phyloP scores from a whole-genome alignment of 768 basidiomycete genomes.

The Dacryopinax spathularia region DNA sequence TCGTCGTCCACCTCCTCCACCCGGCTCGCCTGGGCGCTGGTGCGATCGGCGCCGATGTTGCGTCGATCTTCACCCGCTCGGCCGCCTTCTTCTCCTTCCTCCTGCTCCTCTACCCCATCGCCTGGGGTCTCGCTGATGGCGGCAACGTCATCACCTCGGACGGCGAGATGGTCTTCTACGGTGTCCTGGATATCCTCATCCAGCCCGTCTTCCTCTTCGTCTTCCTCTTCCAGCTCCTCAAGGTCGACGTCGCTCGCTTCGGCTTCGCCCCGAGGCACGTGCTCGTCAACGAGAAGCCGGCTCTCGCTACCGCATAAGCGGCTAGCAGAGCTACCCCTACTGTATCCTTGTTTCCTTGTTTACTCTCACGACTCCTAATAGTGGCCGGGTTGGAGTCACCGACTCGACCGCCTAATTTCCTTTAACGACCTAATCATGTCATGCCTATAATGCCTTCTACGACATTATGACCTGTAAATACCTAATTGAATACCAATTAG shows the following conservation, averaged over 20 bases:
- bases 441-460: too few relatives aligned
- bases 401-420: too few relatives aligned
- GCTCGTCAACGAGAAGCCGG: neutral
- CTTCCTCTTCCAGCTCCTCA: slow-evolving; percentile 19
- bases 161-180: slow-evolving; percentile 43
- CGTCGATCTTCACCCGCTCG: slow-evolving; percentile 23
- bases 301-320: neutral
- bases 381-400: neutral
- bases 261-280: neutral
- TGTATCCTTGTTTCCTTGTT: neutral
- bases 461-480: too few relatives aligned
- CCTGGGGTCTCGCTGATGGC: slow-evolving; percentile 43
- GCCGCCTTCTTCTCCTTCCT: slow-evolving; percentile 37
- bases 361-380: neutral
- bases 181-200: slow-evolving; percentile 26
- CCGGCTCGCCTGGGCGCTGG: slow-evolving; percentile 18
- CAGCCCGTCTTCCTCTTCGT: slow-evolving; percentile 21
- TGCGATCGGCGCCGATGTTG: slow-evolving; percentile 19
- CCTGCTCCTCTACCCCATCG: slow-evolving; percentile 44
- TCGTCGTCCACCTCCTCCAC: slow-evolving; percentile 24
- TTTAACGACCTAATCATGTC: too few relatives aligned
- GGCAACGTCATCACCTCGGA: slow-evolving; percentile 37
- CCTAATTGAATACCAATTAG: too few relatives aligned
- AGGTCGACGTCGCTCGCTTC: slow-evolving; percentile 12
- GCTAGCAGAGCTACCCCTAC: neutral